phyloP scores from a whole-genome alignment of 1,284 basidiomycete genomes.

The Puccinia polysora region DNA sequence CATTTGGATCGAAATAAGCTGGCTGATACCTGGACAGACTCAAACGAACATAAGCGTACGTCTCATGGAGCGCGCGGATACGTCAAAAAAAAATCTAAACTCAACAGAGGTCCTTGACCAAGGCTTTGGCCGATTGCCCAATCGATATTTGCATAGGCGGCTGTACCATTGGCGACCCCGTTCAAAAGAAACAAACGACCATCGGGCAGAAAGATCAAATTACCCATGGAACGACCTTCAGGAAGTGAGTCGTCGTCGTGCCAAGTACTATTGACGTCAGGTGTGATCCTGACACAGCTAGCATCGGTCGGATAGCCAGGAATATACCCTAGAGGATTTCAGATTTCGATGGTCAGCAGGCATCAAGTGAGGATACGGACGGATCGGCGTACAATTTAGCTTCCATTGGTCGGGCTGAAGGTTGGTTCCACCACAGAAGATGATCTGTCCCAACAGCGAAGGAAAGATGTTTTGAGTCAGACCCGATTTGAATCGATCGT shows the following conservation, averaged over 20 bases:
- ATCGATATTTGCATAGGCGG: constrained; percentile 56
- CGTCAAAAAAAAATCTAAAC: neutral
- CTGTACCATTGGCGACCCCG: constrained; percentile 68
- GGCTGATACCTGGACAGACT: constrained; percentile 12
- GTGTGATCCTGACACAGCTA: constrained; percentile 63
- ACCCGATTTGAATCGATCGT: neutral
- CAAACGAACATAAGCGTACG: constrained; percentile 55
- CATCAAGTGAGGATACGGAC: neutral
- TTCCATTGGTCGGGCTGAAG: constrained; percentile 62
- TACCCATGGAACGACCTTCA: constrained; percentile 76
- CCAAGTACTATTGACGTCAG: constrained; percentile 68
- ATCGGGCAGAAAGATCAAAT: constrained; percentile 73
- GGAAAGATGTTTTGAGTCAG: neutral
- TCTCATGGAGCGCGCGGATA: constrained; percentile 48
- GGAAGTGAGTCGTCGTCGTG: constrained; percentile 66
- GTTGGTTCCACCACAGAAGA: constrained; percentile 69
- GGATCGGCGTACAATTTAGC: constrained; percentile 44
- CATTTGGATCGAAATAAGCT: constrained; percentile 31
- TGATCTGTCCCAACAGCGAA: neutral
- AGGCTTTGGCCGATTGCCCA: constrained; percentile 58
- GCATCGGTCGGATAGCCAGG: constrained; percentile 51
- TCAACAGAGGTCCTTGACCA: constrained; percentile 60
- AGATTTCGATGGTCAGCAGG: constrained; percentile 62
- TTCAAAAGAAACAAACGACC: constrained; percentile 71
- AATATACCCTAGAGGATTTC: constrained; percentile 58